phyloP scores from a whole-genome alignment of 257 asterid species.

The Solanum tarijense region DNA sequence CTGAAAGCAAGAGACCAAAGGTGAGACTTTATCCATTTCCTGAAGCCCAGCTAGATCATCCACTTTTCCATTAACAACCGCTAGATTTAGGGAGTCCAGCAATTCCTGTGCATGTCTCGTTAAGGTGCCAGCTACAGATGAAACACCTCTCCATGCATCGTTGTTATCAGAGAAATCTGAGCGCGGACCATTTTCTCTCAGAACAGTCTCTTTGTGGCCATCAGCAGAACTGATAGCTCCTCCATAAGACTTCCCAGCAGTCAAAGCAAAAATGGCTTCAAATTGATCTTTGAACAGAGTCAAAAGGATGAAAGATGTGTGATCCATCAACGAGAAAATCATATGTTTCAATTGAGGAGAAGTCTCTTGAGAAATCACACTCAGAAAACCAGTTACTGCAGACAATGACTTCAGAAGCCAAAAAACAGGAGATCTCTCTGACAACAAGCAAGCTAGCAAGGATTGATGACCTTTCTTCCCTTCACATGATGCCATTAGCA shows the following conservation, averaged over 20 bases:
- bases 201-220: conserved; percentile 14
- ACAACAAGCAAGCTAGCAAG: conserved; percentile 16
- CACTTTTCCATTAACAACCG: conserved; percentile 14
- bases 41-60: conserved; percentile 21
- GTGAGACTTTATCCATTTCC: conserved; percentile 40
- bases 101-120: conserved; percentile 31
- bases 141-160: conserved; percentile 33
- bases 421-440: conserved; percentile 33
- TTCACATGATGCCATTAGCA: conserved; percentile 42
- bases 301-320: conserved; percentile 50
- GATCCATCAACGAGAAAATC: conserved; percentile 47
- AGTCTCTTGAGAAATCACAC: conserved; percentile 33
- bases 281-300: conserved; percentile 37
- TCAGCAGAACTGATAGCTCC: conserved; percentile 19
- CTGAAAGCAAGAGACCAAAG: conserved; percentile 50
- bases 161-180: conserved; percentile 12
- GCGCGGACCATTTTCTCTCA: conserved; percentile 10
- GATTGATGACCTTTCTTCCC: conserved; percentile 26
- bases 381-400: conserved; percentile 36
- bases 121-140: conserved; percentile 36
- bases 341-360: conserved; percentile 30
- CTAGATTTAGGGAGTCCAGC: conserved; percentile 18
- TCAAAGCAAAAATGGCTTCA: conserved; percentile 23
- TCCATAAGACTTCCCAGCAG: conserved; percentile 21
- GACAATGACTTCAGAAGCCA: conserved; percentile 76